Base-by-base conservation (phyloP, 1,284 basidiomycete species). In the Porodaedalea pini region DNA sequence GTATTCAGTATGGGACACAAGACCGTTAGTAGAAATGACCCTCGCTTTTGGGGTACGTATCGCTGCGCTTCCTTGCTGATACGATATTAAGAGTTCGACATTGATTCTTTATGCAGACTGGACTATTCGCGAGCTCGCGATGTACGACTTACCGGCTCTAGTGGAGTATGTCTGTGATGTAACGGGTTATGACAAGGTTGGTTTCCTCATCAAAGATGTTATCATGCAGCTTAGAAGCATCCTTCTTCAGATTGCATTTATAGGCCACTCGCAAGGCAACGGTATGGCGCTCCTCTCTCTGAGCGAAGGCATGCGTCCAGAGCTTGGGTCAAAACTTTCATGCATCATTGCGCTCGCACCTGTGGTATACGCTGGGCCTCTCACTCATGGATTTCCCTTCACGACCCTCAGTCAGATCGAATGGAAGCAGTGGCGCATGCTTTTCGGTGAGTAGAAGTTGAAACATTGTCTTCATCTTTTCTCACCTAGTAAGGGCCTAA, bases 191-290 rank as follows among this genome's bases (percentile, higher is more conserved):
- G 76, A 80, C 56, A 80, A 81, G 69, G 75, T 74, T 49, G 45
- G 70, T 61, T 8, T n/a, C n/a, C n/a, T n/a, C n/a, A n/a, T n/a
- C n/a, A n/a, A n/a, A n/a, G n/a, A n/a, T n/a, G n/a, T n/a, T n/a
- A n/a, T n/a, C n/a, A n/a, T n/a, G n/a, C n/a, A n/a, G n/a, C n/a
- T n/a, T n/a, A n/a, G n/a, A n/a, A n/a, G n/a, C n/a, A n/a, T n/a
- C n/a, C n/a, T n/a, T n/a, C n/a, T n/a, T n/a, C 25, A 75, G 76
- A 70, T 83, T 61, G 81, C 75, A 8, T 83, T 80, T 68, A 81
- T 83, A 56, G 82, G 81, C 15, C 82, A 84, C 61, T 83, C 81
- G 19, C 82, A 84, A 67, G 81, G 82, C 40, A 83, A 82, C 66
- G 80, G 73, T 6, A 64, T 78, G 32, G 74, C 75, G 13, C 79